phyloP scores from a whole-genome alignment of 2,329 filamentous ascomycete species.

The Alternaria ventricosa region DNA sequence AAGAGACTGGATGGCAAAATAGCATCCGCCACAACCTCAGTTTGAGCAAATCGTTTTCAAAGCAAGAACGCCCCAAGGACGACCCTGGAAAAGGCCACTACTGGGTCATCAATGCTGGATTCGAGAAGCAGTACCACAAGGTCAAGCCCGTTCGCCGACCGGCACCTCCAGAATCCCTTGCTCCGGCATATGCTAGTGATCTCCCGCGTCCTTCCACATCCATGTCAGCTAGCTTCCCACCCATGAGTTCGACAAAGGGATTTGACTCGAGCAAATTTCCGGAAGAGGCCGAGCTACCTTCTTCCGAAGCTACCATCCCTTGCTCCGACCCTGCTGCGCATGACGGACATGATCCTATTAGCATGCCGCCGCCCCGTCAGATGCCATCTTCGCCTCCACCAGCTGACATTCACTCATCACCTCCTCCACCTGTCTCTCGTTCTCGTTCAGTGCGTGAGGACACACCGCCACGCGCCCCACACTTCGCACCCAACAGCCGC shows the following conservation, averaged over 20 bases:
- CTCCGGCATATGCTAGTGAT: slow-evolving; percentile 41
- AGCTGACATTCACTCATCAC: slow-evolving; percentile 84
- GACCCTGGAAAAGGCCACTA: slow-evolving; percentile 98
- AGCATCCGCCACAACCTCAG: slow-evolving; percentile 98
- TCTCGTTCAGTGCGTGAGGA: slow-evolving; percentile 64
- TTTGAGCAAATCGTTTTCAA: slow-evolving; percentile 94
- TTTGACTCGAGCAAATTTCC: slow-evolving; percentile 60
- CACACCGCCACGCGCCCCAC: slow-evolving; percentile 76
- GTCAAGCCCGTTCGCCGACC: slow-evolving; percentile 73
- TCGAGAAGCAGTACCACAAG: slow-evolving; percentile 87
- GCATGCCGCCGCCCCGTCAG: slow-evolving; percentile 53
- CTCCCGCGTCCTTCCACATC: slow-evolving; percentile 49
- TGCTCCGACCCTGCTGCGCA: slow-evolving; percentile 58
- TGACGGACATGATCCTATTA: slow-evolving; percentile 53
- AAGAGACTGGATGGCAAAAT: slow-evolving; percentile 95
- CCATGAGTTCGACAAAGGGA: slow-evolving; percentile 50
- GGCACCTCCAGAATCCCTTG: slow-evolving; percentile 52
- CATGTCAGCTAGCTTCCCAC: slow-evolving; percentile 43
- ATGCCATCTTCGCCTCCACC: slow-evolving; percentile 74
- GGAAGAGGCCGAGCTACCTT: slow-evolving; percentile 56
- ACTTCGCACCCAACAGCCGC: slow-evolving; percentile 68
- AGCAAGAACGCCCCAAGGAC: slow-evolving; percentile 94
- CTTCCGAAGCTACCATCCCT: slow-evolving; percentile 60
- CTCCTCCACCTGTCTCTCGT: slow-evolving; percentile 79
- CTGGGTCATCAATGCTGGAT: slow-evolving; percentile 91